Evolutionary conservation across 352 stramenopile species (phyloP).

Genomic region (Thalassiosira livingstoniorum): DNA sequence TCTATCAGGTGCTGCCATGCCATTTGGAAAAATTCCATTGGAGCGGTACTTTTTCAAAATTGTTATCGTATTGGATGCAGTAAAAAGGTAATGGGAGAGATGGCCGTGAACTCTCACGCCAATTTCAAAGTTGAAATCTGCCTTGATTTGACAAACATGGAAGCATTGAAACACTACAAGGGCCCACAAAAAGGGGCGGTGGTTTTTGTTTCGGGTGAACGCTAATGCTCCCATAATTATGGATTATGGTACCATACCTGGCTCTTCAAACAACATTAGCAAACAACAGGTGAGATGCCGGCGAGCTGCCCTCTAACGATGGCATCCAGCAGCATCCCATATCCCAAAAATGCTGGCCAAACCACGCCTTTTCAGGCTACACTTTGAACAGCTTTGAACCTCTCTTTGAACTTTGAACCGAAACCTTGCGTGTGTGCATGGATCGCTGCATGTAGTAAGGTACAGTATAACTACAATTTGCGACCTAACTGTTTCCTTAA

Average conservation of each 20-base stretch:
- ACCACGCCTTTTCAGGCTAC: too few relatives aligned
- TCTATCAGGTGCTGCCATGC: conserved; percentile 43
- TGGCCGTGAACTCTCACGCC: conserved; percentile 46
- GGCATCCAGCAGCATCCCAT: too few relatives aligned
- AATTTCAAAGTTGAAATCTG: conserved; percentile 64
- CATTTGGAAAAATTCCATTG: conserved; percentile 41
- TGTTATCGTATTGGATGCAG: background rate
- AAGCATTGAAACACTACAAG: background rate
- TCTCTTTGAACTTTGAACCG: too few relatives aligned
- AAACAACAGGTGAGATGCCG: background rate
- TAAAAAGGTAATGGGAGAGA: conserved; percentile 30
- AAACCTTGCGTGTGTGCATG: too few relatives aligned
- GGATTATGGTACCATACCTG: background rate
- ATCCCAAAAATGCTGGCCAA: too few relatives aligned
- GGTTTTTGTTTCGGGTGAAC: too few relatives aligned
- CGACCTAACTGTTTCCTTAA: too few relatives aligned
- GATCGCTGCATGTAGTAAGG: too few relatives aligned
- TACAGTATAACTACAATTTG: too few relatives aligned
- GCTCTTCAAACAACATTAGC: background rate
- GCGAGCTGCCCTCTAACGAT: too few relatives aligned
- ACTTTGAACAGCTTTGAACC: too few relatives aligned
- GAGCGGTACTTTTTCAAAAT: conserved; percentile 31
- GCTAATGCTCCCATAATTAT: too few relatives aligned
- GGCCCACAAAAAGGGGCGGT: background rate
- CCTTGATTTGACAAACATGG: background rate